Conservation (phyloP, 1,284 basidiomycete species). For the Anthracocystis panici-leucophaei region DNA sequence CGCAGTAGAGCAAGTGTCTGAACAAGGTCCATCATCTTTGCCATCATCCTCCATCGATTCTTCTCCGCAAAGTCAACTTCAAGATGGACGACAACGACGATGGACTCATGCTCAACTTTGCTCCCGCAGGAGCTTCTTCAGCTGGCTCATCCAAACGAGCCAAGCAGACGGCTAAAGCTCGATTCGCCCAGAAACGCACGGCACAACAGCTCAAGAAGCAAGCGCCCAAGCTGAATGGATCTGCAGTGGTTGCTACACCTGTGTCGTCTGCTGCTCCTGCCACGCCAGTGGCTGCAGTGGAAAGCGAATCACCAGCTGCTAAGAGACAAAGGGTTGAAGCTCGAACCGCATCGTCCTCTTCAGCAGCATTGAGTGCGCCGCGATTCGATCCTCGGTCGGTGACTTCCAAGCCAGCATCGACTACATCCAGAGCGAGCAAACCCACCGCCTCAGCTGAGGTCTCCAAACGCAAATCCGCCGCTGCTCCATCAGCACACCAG, state of each 20-base stretch:
- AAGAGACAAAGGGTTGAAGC: constrained; percentile 28
- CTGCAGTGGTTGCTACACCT: neutral
- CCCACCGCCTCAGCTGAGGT: neutral
- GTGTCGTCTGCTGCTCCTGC: constrained; percentile 6
- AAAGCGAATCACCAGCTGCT: constrained; percentile 10
- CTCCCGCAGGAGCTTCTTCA: constrained; percentile 34
- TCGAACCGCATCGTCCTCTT: constrained; percentile 13
- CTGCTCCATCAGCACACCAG: constrained; percentile 4
- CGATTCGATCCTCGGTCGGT: constrained; percentile 33
- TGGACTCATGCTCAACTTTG: constrained; percentile 67
- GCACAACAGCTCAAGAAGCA: constrained; percentile 34
- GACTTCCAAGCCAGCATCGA: constrained; percentile 4
- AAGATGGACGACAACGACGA: constrained; percentile 65
- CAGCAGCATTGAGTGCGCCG: constrained; percentile 14
- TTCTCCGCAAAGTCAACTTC: neutral
- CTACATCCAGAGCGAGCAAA: constrained; percentile 4
- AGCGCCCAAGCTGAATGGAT: constrained; percentile 9
- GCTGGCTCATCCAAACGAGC: constrained; percentile 27
- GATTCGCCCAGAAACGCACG: constrained; percentile 38
- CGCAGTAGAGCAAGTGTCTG: neutral
- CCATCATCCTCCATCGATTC: neutral
- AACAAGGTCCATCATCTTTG: neutral
- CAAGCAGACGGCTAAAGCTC: constrained; percentile 47
- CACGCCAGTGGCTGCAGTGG: constrained; percentile 1
- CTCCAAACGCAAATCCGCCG: constrained; percentile 10